Evolutionary conservation across 768 basidiomycete species (phyloP), one percentile per base, ranked within the genome.

Genomic region (Trametes cingulata): DNA sequence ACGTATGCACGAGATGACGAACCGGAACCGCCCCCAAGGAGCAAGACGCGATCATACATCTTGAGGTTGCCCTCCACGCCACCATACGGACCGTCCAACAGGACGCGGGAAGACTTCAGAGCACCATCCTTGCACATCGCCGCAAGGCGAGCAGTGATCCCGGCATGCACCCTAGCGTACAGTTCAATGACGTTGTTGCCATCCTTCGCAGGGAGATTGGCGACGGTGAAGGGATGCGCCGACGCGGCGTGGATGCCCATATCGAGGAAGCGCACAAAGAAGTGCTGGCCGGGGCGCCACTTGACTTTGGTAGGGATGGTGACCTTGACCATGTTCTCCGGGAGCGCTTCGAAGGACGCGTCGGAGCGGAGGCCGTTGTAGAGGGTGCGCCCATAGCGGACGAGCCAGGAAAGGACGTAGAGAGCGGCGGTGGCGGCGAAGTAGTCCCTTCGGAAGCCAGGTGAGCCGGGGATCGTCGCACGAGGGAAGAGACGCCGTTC

Each of bases 171-270:
- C 25, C 70, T 67, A n/a, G 71, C 46, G 35, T 69, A 66, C 29
- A 73, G 57, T 57, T 69, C 64, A 14, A 67, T 54, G 1, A 27
- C 47, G 20, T 56, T 61, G 3, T 57, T 52, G 6, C 52, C 25
- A 8, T n/a, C 48, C n/a, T 25, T 13, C 35, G 20, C 43, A 7
- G 63, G 62, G 27, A 73, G 55, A 19, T 71, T 71, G 25, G 71
- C 64, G 45, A 74, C 68, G 33, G 74, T 74, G 65, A 74, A 74
- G 6, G 75, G 75, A 60, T 75, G 75, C 27, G 73, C 70, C 33
- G 70, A 69, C 52, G 72, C 60, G 2, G 72, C 59, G 40, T 70
- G 65, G 3, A 67, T 58, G 10, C 63, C 65, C 13, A 65, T 53
- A n/a, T 64, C 54, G 33, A 68, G 47, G 60, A 73, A 71, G 19